Evolutionary conservation across 371 early-diverging fungal genomes (phyloP), one percentile per base, ranked within the genome.

Genomic region (Apophysomyces variabilis): DNA sequence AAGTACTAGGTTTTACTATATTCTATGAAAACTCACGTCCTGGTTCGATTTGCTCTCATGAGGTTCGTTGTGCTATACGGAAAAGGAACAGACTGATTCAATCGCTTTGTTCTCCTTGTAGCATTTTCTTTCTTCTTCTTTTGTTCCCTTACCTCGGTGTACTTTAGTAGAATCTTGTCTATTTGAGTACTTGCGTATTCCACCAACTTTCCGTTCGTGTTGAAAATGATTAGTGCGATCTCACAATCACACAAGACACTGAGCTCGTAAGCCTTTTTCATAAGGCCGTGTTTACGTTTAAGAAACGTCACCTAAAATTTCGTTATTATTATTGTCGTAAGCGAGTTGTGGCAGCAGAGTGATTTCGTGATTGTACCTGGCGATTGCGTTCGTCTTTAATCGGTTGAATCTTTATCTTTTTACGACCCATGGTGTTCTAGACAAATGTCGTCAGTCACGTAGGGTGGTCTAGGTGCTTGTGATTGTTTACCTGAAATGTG

Each of bases 241-340:
- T 99, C 96, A 75, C 97, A 95, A 73, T 95, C 95, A 82, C 99
- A 99, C 37, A 99, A 87, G 2, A 96, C 94, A 67, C 91, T 91
- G 38, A 99, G 90, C 79, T 99, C 99, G 79, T 95, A 97, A 4
- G 99, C 99, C 79, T 99, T 99, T 82, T 99, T 99, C 94, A 99
- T 96, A 54, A 99, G 85, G n/a, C 99, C 99, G 62, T 91, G 89
- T 83, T 98, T 98, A 65, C 99, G 89, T 80, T 99, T 98, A 61
- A 35, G 32, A 39, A 62, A 58, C 18, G 47, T 38, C 5, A 47
- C 61, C 62, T 66, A 16, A 13, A 57, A 13, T 54, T 43, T 41
- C 32, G 3, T 26, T 26, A 26, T 26, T 26, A 26, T 26, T 26
- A 26, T 26, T 16, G 46, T 8, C 11, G 61, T 32, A 35, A 58